These are phyloP conservation scores for Neltuma alba DNA, from an alignment of 306 rosid species.

Conservation along the genomic window DNA sequence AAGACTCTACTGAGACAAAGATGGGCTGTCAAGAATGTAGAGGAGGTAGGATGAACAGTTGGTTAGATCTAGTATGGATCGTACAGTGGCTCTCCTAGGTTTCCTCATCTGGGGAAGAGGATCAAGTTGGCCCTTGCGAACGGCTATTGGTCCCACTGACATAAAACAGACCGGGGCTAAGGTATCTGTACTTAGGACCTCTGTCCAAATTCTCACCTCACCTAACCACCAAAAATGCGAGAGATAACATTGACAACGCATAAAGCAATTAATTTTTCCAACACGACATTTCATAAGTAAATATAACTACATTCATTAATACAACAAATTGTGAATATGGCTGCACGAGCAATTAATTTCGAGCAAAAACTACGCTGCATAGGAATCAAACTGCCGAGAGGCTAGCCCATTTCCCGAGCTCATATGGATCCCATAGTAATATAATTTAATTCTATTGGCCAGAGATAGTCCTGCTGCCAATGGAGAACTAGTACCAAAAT, in stretches of 20 bases:
- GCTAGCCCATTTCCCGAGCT: conserved; percentile 66
- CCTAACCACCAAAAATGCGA: not conserved
- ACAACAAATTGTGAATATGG: conserved; percentile 43
- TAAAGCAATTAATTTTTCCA: conserved; percentile 14
- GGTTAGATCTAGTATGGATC: too few relatives aligned
- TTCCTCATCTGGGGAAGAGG: too few relatives aligned
- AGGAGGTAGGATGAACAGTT: too few relatives aligned
- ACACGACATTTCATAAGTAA: conserved; percentile 46
- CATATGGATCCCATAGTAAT: conserved; percentile 24
- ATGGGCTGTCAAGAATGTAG: too few relatives aligned
- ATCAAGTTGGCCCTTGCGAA: not conserved
- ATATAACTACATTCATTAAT: conserved; percentile 46
- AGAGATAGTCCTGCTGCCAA: conserved; percentile 79
- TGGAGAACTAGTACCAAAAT: conserved; percentile 52
- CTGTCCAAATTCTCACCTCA: conserved; percentile 28
- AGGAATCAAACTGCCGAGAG: conserved; percentile 69
- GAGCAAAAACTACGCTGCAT: conserved; percentile 15
- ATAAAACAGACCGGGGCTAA: not conserved
- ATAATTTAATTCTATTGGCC: conserved; percentile 54
- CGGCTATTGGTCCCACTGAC: not conserved
- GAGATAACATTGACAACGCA: conserved; percentile 5
- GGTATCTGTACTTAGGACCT: conserved; percentile 22
- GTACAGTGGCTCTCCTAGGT: too few relatives aligned
- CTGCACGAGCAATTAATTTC: conserved; percentile 39
- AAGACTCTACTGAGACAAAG: too few relatives aligned